phyloP scores from a whole-genome alignment of 202 grass and related monocot species.

The Musa balbisiana region DNA sequence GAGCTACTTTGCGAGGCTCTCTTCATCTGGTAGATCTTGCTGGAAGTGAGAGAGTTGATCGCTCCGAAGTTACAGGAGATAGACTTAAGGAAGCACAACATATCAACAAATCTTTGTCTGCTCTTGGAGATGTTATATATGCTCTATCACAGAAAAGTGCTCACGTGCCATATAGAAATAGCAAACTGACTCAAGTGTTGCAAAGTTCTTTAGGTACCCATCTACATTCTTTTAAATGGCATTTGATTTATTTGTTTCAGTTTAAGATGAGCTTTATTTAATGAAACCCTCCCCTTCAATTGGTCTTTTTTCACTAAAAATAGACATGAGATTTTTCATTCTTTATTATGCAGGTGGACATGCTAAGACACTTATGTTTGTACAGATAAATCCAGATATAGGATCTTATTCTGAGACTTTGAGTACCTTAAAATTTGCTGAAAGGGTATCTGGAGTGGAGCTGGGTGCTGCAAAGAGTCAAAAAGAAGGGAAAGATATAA shows the following conservation, averaged over 20 bases:
- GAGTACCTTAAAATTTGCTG: slow-evolving; percentile 87
- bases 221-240: slow-evolving; percentile 13
- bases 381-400: slow-evolving; percentile 81
- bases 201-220: slow-evolving; percentile 69
- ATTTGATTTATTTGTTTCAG: background rate
- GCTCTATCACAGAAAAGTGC: slow-evolving; percentile 68
- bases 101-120: slow-evolving; percentile 89
- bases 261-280: background rate
- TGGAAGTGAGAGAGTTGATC: slow-evolving; percentile 85
- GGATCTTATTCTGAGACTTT: slow-evolving; percentile 67
- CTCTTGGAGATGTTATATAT: slow-evolving; percentile 93
- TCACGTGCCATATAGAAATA: slow-evolving; percentile 87
- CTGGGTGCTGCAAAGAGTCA: slow-evolving; percentile 61
- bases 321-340: background rate
- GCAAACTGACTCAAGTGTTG: slow-evolving; percentile 96
- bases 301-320: background rate
- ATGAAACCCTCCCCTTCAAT: background rate
- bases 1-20: slow-evolving; percentile 51
- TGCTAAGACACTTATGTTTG: slow-evolving; percentile 93
- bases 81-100: slow-evolving; percentile 94
- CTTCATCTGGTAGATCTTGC: slow-evolving; percentile 93
- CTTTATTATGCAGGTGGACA: slow-evolving; percentile 54
- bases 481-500: slow-evolving; percentile 81
- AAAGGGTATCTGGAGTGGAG: slow-evolving; percentile 83
- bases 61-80: slow-evolving; percentile 74